Percentiles rank a stretch among this genome's conserved stretches.
Conservation (phyloP, 108 stramenopile species). For the Nitzschia putrida region DNA sequence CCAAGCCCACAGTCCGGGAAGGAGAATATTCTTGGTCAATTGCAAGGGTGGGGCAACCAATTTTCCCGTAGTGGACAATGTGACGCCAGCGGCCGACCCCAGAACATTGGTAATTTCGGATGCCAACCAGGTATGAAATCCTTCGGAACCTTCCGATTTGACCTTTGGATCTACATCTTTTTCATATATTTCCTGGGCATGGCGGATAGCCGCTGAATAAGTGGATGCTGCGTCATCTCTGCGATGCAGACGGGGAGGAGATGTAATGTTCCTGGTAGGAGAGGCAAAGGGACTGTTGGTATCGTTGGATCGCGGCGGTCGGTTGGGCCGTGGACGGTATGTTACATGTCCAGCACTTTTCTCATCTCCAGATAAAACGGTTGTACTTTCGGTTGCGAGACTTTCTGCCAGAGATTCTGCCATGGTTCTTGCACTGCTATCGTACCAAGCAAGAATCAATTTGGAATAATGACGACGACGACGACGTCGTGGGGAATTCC, state of each 20-base stretch:
- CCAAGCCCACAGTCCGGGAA: conserved; percentile 40
- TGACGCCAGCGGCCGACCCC: conserved; percentile 44
- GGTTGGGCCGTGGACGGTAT: background rate
- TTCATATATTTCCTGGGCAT: background rate
- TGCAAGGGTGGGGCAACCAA: conserved; percentile 54
- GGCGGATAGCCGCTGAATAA: background rate
- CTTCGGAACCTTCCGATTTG: background rate
- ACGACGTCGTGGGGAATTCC: no score
- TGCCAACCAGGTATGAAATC: conserved; percentile 30
- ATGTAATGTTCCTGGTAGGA: background rate
- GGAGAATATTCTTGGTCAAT: conserved; percentile 43
- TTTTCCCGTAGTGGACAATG: conserved; percentile 50
- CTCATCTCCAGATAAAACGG: background rate
- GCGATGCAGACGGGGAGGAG: background rate
- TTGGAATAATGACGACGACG: no score
- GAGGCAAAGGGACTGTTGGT: background rate
- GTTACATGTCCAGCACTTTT: conserved; percentile 1
- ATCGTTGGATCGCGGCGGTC: background rate
- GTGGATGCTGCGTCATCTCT: background rate
- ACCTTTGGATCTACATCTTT: background rate
- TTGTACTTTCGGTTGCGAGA: background rate
- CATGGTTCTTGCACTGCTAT: background rate
- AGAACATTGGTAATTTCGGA: conserved; percentile 40
- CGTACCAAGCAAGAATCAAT: background rate
- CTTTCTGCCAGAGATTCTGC: background rate